Evolutionary conservation across 352 stramenopile genomes (phyloP).

Genomic region (Phytophthora crassamura): DNA sequence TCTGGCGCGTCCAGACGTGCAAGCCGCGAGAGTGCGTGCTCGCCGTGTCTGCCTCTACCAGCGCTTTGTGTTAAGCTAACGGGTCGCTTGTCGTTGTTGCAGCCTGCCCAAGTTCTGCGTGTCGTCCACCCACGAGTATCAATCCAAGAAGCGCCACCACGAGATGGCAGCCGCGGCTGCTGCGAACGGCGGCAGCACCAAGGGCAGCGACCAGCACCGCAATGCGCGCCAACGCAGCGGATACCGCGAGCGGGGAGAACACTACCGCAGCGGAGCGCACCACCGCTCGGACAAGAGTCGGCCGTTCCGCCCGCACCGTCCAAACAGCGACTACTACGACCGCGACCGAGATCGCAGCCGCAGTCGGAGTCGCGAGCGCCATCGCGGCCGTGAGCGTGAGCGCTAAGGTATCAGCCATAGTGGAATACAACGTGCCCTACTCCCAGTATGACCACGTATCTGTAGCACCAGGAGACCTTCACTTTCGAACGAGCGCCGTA

Average conservation of each 20-base stretch:
- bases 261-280: slow-evolving; percentile 39
- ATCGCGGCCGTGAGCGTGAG: slow-evolving; percentile 36
- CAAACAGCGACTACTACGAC: slow-evolving; percentile 49
- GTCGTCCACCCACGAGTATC: slow-evolving; percentile 85
- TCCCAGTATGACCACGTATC: too few species aligned
- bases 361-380: slow-evolving; percentile 38
- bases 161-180: slow-evolving; percentile 58
- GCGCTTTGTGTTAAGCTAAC: slow-evolving; percentile 6
- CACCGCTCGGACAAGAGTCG: slow-evolving; percentile 38
- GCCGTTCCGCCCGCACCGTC: slow-evolving; percentile 38
- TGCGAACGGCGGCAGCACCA: slow-evolving; percentile 27
- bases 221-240: slow-evolving; percentile 36
- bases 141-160: slow-evolving; percentile 87
- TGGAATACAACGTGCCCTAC: too few species aligned
- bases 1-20: slow-evolving; percentile 90
- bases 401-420: slow-evolving; percentile 4
- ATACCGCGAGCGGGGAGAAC: slow-evolving; percentile 40
- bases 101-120: slow-evolving; percentile 89
- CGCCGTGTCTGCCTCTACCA: background rate
- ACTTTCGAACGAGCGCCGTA: too few species aligned
- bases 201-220: slow-evolving; percentile 37
- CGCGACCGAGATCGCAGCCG: slow-evolving; percentile 44
- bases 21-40: slow-evolving; percentile 80
- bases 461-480: too few species aligned
- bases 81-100: slow-evolving; percentile 6